These are phyloP conservation scores for Colletotrichum plurivorum DNA, from an alignment of 2,329 filamentous ascomycete genomes.

Conservation along the genomic window DNA sequence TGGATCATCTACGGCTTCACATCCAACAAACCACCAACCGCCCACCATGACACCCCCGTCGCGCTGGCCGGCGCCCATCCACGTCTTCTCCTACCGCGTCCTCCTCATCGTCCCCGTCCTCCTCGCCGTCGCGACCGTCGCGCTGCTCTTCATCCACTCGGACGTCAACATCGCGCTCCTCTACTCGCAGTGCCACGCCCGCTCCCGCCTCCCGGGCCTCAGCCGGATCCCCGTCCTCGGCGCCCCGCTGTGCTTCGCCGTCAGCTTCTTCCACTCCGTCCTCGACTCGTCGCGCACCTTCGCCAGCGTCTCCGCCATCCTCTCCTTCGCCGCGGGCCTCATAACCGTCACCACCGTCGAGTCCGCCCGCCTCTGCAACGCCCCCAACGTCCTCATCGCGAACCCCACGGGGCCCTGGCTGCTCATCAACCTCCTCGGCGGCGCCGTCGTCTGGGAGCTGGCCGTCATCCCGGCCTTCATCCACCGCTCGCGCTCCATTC, in stretches of 20 bases:
- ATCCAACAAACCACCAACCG: background rate
- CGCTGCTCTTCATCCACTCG: slow-evolving; percentile 59
- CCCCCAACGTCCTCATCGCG: slow-evolving; percentile 52
- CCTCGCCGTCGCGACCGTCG: slow-evolving; percentile 58
- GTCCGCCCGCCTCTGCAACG: slow-evolving; percentile 60
- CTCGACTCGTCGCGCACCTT: slow-evolving; percentile 56
- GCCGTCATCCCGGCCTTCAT: slow-evolving; percentile 66
- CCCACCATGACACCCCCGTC: slow-evolving; percentile 17
- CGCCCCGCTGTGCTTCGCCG: slow-evolving; percentile 62
- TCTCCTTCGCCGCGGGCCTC: slow-evolving; percentile 62
- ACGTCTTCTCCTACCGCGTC: slow-evolving; percentile 66
- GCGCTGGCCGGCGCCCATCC: slow-evolving; percentile 60
- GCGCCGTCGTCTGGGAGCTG: slow-evolving; percentile 66
- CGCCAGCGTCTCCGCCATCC: slow-evolving; percentile 57
- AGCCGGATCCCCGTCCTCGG: slow-evolving; percentile 61
- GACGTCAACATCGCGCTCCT: slow-evolving; percentile 67
- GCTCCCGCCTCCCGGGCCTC: slow-evolving; percentile 59
- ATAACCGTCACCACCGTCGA: slow-evolving; percentile 66
- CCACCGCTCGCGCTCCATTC: slow-evolving; percentile 55
- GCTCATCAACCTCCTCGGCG: slow-evolving; percentile 63
- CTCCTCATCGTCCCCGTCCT: slow-evolving; percentile 65
- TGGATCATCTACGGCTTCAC: too few relatives aligned
- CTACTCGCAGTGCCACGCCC: slow-evolving; percentile 68
- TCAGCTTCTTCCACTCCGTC: slow-evolving; percentile 64
- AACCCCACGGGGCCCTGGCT: slow-evolving; percentile 60